These are phyloP conservation scores for Nicotiana undulata DNA, from an alignment of 257 asterid species.

Conservation along the genomic window DNA sequence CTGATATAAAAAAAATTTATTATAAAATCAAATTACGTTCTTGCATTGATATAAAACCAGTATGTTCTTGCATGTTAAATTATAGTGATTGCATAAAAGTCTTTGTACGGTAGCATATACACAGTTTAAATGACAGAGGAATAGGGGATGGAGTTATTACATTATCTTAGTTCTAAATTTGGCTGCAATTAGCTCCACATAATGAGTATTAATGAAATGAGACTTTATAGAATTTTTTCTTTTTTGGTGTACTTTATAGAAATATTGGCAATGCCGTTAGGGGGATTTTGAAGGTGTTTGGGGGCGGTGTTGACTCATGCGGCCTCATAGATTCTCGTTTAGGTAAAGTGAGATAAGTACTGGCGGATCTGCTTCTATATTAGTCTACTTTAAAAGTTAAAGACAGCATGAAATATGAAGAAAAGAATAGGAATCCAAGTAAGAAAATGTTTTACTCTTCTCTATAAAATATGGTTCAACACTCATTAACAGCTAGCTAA, in stretches of 20 bases:
- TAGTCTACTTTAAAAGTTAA: not conserved
- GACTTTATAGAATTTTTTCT: not conserved
- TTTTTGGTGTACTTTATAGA: not conserved
- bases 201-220: too few relatives aligned
- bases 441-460: not conserved
- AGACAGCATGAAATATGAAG: not conserved
- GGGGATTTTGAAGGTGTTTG: not conserved
- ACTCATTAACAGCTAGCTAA: not conserved
- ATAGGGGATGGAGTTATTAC: not conserved
- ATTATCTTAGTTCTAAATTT: not conserved
- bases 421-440: not conserved
- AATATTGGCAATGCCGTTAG: not conserved
- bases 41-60: too few relatives aligned
- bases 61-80: too few relatives aligned
- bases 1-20: too few relatives aligned
- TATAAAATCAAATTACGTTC: too few relatives aligned
- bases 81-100: not conserved
- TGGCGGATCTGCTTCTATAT: not conserved
- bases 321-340: not conserved
- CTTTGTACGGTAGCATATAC: not conserved
- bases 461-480: not conserved
- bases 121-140: not conserved
- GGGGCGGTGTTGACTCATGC: slow-evolving; percentile 2
- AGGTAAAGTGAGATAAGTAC: not conserved
- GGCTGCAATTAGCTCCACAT: not conserved